A percentile compares a stretch with the other conserved stretches of the same genome.
phyloP scores from a whole-genome alignment of 345 rosid species.

The Heritiera littoralis region DNA sequence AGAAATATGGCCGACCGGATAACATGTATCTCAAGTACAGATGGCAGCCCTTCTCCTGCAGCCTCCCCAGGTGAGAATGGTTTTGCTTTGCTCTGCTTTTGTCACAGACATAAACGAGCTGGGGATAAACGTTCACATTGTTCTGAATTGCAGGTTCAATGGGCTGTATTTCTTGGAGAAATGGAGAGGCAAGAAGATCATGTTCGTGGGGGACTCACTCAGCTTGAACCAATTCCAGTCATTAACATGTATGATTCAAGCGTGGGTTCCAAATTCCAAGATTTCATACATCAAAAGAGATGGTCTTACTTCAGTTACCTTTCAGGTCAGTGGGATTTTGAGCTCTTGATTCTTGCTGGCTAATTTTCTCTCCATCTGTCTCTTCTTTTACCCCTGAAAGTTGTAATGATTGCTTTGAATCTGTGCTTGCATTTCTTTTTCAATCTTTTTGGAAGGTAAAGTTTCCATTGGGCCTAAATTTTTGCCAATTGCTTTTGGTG shows the following conservation, averaged over 20 bases:
- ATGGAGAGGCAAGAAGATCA: slow-evolving; percentile 92
- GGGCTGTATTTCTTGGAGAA: slow-evolving; percentile 70
- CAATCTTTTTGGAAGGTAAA: not conserved
- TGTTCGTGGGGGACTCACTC: slow-evolving; percentile 98
- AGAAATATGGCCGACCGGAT: slow-evolving; percentile 58
- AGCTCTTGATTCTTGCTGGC: not conserved
- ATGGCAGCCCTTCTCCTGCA: slow-evolving; percentile 67
- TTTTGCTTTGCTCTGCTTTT: too few species aligned
- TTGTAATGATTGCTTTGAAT: slow-evolving; percentile 21
- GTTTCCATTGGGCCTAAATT: slow-evolving; percentile 48
- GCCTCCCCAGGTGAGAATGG: slow-evolving; percentile 45
- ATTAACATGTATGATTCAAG: slow-evolving; percentile 64
- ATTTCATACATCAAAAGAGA: slow-evolving; percentile 39
- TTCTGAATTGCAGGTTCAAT: slow-evolving; percentile 58
- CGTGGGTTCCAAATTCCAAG: slow-evolving; percentile 70
- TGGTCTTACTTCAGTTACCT: slow-evolving; percentile 62
- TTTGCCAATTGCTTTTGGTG: not conserved
- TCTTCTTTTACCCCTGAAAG: not conserved
- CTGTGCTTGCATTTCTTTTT: not conserved
- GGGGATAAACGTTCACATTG: not conserved
- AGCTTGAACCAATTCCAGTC: slow-evolving; percentile 86
- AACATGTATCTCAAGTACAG: slow-evolving; percentile 50
- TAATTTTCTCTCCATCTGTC: slow-evolving; percentile 29
- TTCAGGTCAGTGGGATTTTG: slow-evolving; percentile 43
- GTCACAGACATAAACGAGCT: too few species aligned